A percentile compares a stretch with the other conserved stretches of the same genome.
Conservation (phyloP, 768 basidiomycete species). For the Lentinula boryana region DNA sequence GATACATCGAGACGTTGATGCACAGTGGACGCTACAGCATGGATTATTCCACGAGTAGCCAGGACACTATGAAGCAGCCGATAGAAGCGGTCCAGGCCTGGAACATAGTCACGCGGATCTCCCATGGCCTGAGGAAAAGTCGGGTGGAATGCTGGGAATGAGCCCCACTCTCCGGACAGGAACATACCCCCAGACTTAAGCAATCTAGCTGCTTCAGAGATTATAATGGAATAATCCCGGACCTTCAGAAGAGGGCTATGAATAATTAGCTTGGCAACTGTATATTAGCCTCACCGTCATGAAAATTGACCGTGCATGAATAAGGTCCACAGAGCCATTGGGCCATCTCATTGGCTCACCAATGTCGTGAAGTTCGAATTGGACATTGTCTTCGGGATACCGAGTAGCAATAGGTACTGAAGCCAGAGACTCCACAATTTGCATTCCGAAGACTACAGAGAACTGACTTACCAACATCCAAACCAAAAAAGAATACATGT, state of each 20-base stretch:
- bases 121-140: conserved; percentile 15
- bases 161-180: conserved; percentile 56
- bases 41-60: conserved; percentile 27
- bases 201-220: conserved; percentile 57
- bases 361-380: conserved; percentile 64
- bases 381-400: conserved; percentile 53
- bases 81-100: conserved; percentile 31
- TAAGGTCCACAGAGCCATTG: conserved; percentile 53
- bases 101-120: conserved; percentile 28
- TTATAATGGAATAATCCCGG: conserved; percentile 42
- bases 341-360: conserved; percentile 45
- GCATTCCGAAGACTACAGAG: conserved; percentile 7
- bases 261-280: background rate
- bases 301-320: conserved; percentile 56
- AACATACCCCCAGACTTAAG: conserved; percentile 70
- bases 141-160: conserved; percentile 34
- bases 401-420: conserved; percentile 69
- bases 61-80: conserved; percentile 30
- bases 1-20: conserved; percentile 22
- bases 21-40: conserved; percentile 29
- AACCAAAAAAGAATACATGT: conserved; percentile 56
- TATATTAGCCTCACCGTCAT: conserved; percentile 49
- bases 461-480: conserved; percentile 64
- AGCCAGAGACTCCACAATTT: conserved; percentile 9
- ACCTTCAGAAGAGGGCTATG: conserved; percentile 35